Evolutionary conservation across 805 yeast species (phyloP), one percentile per base, ranked within the genome.

Genomic region (Metschnikowia hibisci): DNA sequence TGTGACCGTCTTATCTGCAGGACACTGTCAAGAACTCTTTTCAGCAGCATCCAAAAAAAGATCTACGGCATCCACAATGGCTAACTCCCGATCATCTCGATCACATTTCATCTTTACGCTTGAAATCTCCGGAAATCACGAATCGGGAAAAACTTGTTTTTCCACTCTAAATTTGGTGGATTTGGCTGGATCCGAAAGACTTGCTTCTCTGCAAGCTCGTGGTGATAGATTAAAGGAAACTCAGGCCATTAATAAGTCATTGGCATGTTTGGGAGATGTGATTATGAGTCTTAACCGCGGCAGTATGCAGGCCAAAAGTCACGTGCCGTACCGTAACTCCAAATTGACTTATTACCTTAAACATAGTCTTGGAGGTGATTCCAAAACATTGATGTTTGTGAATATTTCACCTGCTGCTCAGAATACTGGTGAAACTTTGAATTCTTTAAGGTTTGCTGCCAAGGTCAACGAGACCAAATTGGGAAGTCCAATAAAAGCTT

Each of bases 311-410:
- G 16, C 46, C 47, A 28, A 32, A 4, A 46, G 32, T 22, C 87
- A 84, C 58, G 65, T 84, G 10, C 90, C 91, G 0, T 85, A 72
- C 62, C 61, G 91, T 58, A 76, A 81, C 63, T 80, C 93, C 33
- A 78, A 81, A 64, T 61, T 91, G 57, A 91, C 99, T 0, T 87
- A 87, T 58, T 67, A 90, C 11, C 68, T 91, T 45, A 93, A 89
- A 55, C 81, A 86, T 57, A 88, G 96, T 12, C 69, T 91, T 20
- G 81, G 84, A 6, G 96, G 96, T 0, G 76, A 79, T 43, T 86
- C 96, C 2, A 93, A 91, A 62, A 88, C 96, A 0, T 69, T 91
- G 46, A 89, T 91, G 96, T 84, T 91, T 71, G 96, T 89, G 12
- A 90, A 88, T 54, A 73, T 90, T 0, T 84, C 96, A 1, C 89